Percentiles rank a stretch among this genome's conserved stretches.
These are phyloP conservation scores for Letharia columbiana DNA, from an alignment of 495 filamentous ascomycete genomes.

Conservation along the genomic window DNA sequence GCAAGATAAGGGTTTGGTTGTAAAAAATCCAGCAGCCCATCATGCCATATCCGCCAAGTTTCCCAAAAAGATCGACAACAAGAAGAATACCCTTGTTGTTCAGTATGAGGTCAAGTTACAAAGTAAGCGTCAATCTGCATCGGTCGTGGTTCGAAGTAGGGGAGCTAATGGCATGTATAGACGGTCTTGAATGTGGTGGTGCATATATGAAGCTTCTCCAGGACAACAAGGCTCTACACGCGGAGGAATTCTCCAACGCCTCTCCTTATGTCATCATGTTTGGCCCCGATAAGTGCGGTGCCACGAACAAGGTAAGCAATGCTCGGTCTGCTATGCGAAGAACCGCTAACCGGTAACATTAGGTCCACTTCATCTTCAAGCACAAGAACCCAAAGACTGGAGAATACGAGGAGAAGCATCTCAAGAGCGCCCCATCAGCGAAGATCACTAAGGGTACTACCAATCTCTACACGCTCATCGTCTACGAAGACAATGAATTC, in stretches of 20 bases:
- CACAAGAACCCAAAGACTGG: conserved; percentile 99
- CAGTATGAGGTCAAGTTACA: conserved; percentile 99
- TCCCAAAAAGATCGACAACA: conserved; percentile 91
- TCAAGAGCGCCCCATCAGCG: conserved; percentile 73
- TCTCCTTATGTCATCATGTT: conserved; percentile 99
- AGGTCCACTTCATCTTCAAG: conserved; percentile 99
- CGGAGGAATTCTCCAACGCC: conserved; percentile 95
- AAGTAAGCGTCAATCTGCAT: conserved; percentile 48
- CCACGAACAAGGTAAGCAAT: conserved; percentile 78
- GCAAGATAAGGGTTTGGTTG: conserved; percentile 90
- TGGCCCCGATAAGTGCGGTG: conserved; percentile 98
- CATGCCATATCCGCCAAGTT: conserved; percentile 99
- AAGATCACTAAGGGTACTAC: conserved; percentile 75
- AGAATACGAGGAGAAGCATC: conserved; percentile 99
- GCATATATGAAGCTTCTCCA: conserved; percentile 99
- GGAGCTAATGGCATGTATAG: conserved; percentile 36
- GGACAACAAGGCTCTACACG: conserved; percentile 93
- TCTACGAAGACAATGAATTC: conserved; percentile 92
- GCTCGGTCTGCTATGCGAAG: background rate
- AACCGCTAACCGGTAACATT: conserved; percentile 5
- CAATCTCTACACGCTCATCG: conserved; percentile 89
- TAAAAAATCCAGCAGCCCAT: conserved; percentile 94
- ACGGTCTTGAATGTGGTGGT: conserved; percentile 95
- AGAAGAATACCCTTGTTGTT: conserved; percentile 90
- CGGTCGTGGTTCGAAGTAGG: conserved; percentile 4